A percentile compares a stretch with the other conserved stretches of the same genome.
Evolutionary conservation across 495 filamentous ascomycete species (phyloP).

Genomic region (Aspergillus sclerotioniger): DNA sequence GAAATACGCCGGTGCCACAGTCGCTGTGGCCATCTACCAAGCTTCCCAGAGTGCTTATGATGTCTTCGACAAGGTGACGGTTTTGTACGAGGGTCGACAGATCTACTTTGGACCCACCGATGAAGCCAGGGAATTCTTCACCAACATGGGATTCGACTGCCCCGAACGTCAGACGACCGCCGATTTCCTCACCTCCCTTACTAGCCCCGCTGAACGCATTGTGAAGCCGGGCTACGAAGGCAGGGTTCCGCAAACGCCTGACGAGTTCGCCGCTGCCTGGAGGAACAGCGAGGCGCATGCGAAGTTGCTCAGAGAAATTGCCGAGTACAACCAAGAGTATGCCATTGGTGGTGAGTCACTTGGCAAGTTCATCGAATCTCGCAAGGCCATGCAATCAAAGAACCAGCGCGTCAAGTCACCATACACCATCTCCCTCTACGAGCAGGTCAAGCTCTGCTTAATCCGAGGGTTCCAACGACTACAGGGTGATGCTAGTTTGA

Average conservation of each 20-base stretch:
- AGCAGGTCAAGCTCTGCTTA: conserved; percentile 52
- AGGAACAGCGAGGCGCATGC: conserved; percentile 54
- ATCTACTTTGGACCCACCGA: conserved; percentile 66
- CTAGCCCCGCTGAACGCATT: conserved; percentile 63
- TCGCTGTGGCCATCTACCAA: conserved; percentile 82
- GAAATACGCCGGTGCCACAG: conserved; percentile 71
- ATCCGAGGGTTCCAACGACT: conserved; percentile 57
- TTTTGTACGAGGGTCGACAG: conserved; percentile 64
- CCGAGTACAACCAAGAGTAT: conserved; percentile 48
- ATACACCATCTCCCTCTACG: conserved; percentile 45
- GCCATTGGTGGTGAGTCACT: conserved; percentile 42
- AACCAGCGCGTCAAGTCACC: conserved; percentile 42
- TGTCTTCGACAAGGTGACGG: conserved; percentile 59
- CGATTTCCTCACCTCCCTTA: conserved; percentile 77
- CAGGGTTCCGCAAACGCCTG: conserved; percentile 65
- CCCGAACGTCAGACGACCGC: conserved; percentile 64
- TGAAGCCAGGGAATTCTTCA: conserved; percentile 65
- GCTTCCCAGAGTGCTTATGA: conserved; percentile 82
- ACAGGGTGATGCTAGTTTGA: conserved; percentile 72
- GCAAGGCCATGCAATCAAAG: conserved; percentile 46
- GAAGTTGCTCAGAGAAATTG: conserved; percentile 51
- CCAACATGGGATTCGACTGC: conserved; percentile 60
- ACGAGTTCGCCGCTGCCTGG: conserved; percentile 68
- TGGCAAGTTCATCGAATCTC: conserved; percentile 39
- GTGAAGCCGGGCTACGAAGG: conserved; percentile 63